Conservation (phyloP, 441 rosid genomes). For the Erodium trifolium region DNA sequence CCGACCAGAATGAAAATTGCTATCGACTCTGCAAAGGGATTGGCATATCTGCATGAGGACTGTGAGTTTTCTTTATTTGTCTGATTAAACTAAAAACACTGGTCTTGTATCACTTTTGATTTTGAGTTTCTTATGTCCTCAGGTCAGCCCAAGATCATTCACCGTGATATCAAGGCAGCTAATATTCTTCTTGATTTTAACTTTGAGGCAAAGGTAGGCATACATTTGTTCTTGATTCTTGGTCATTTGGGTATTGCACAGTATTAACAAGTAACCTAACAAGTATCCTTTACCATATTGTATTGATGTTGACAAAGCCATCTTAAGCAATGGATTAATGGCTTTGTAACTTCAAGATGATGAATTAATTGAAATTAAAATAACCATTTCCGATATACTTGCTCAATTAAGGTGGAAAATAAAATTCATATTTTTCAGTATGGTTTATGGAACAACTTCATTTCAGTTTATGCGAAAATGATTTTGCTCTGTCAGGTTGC, state of each 20-base stretch:
- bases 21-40: conserved; percentile 91
- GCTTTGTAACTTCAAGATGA: too few species aligned
- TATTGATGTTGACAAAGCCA: not conserved
- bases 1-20: conserved; percentile 74
- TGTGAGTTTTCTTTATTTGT: conserved; percentile 38
- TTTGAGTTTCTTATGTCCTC: conserved; percentile 17
- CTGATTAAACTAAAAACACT: not conserved
- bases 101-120: not conserved
- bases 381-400: not conserved
- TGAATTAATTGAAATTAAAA: too few species aligned
- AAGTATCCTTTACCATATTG: not conserved
- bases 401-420: not conserved
- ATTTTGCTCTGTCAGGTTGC: conserved; percentile 49
- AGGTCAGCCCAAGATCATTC: conserved; percentile 98
- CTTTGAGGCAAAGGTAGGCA: conserved; percentile 83
- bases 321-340: not conserved
- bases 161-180: conserved; percentile 89
- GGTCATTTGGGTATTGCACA: not conserved
- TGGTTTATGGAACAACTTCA: not conserved
- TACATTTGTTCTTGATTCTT: not conserved
- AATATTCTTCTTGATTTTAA: conserved; percentile 83
- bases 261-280: not conserved
- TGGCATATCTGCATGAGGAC: conserved; percentile 96
- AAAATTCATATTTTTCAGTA: not conserved
- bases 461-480: not conserved